phyloP scores from a whole-genome alignment of 2,329 filamentous ascomycete species.

The Dactylonectria estremocensis region DNA sequence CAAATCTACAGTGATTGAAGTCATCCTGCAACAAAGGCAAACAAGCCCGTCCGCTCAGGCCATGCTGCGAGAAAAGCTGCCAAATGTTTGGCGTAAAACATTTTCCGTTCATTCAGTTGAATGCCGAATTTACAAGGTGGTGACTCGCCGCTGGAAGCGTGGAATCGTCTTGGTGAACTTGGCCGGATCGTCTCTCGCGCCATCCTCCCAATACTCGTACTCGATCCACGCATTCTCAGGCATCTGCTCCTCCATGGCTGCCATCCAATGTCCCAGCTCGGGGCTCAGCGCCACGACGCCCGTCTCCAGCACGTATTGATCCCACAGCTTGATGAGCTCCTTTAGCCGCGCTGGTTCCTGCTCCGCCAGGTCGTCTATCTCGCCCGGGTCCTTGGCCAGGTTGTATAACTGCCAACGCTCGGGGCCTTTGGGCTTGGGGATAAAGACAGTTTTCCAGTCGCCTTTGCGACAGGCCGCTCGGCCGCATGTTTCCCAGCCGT shows the following conservation, averaged over 20 bases:
- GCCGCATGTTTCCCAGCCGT: slow-evolving; percentile 70
- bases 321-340: slow-evolving; percentile 68
- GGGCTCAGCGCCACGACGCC: slow-evolving; percentile 51
- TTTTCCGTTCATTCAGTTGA: neutral
- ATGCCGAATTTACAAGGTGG: slow-evolving; percentile 15
- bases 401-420: slow-evolving; percentile 73
- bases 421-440: slow-evolving; percentile 63
- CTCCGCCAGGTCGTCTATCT: slow-evolving; percentile 62
- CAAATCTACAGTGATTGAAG: too few species aligned
- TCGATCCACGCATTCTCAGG: slow-evolving; percentile 77
- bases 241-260: slow-evolving; percentile 76
- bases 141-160: slow-evolving; percentile 36
- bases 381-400: slow-evolving; percentile 65
- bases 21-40: too few species aligned
- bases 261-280: slow-evolving; percentile 71
- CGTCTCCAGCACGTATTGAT: slow-evolving; percentile 64
- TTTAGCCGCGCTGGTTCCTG: slow-evolving; percentile 60
- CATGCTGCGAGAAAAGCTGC: too few species aligned
- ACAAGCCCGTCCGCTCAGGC: too few species aligned
- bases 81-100: neutral
- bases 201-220: slow-evolving; percentile 73
- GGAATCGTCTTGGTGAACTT: slow-evolving; percentile 52
- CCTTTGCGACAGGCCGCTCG: slow-evolving; percentile 67
- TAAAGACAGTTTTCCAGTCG: slow-evolving; percentile 72
- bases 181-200: slow-evolving; percentile 59